Conservation (phyloP, 2,329 filamentous ascomycete genomes). For the Aspergillus puulaauensis region DNA sequence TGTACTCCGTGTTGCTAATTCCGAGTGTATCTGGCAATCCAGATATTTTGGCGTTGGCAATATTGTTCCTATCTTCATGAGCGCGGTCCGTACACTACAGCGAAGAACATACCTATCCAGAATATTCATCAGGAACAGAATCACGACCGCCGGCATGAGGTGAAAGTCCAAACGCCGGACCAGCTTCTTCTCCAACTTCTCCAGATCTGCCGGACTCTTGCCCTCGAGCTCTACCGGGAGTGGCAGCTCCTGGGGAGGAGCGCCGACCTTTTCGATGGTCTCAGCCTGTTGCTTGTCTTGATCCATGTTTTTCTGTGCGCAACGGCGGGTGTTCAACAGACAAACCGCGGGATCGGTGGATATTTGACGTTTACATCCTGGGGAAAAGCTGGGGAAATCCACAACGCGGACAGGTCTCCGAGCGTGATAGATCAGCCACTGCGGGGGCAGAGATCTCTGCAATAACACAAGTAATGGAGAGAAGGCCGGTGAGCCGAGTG, state of each 20-base stretch:
- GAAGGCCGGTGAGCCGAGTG: not conserved
- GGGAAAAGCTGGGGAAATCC: not conserved
- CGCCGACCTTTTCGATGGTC: not conserved
- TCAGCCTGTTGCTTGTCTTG: not conserved
- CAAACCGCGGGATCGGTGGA: not conserved
- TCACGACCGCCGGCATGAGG: not conserved
- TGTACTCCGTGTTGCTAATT: not conserved
- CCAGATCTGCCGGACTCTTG: not conserved
- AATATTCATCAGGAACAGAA: constrained; percentile 4
- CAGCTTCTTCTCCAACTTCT: not conserved
- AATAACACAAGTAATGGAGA: not conserved
- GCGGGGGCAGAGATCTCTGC: too few relatives aligned
- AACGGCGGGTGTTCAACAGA: not conserved
- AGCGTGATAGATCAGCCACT: not conserved
- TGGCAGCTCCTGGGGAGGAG: not conserved
- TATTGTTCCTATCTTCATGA: not conserved
- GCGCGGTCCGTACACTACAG: not conserved
- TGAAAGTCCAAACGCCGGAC: not conserved
- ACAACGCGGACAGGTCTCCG: constrained; percentile 1
- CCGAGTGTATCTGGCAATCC: not conserved
- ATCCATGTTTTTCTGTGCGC: not conserved
- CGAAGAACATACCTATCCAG: not conserved
- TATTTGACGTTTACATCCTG: not conserved
- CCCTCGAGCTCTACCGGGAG: not conserved
- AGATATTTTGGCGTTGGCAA: constrained; percentile 2